Evolutionary conservation across 352 stramenopile species (phyloP), one percentile per base, ranked within the genome.

Genomic region (Globisporangium takayamanum): DNA sequence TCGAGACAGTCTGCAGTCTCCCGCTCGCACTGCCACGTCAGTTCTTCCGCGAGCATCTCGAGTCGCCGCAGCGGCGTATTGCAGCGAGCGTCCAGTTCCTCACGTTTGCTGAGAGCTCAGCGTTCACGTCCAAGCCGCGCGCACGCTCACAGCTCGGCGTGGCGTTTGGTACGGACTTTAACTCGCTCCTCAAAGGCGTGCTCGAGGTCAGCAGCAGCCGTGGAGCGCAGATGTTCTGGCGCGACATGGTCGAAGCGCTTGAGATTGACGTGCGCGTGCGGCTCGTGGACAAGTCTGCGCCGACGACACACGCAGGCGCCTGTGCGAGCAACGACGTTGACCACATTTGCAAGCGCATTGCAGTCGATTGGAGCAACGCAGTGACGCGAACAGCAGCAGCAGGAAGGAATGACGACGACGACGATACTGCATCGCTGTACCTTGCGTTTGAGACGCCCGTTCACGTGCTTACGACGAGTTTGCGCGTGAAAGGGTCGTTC

Each of bases 141-240:
- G 56, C 73, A 42, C 73, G 71, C 3, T 80, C 75, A 5, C 75
- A 83, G 55, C 66, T 85, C 39, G 75, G 75, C 1, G 75, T 85
- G 0, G 62, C 75, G 11, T 59, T 79, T 3, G 75, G 75, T 2
- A 80, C 75, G 0, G 75, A 82, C 49, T 82, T 85, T 50, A 74
- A 67, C 1, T 79, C 70, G 52, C 57, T 78, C 8, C 57, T 85
- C 28, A 77, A 82, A 39, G 71, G 75, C 47, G 69, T 66, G 44
- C 44, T 49, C 44, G 44, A 49, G 44, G 44, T 49, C 18, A 28
- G 18, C 18, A 25, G 20, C 16, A 14, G 44, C 44, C n/a, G 18
- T 16, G 33, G 11, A 12, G 45, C 28, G 16, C 74, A 22, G 66
- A 60, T 0, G 25, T 80, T 25, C 60, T 57, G 52, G 52, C 22